Evolutionary conservation across 78 protist genomes (phyloP), one percentile per base, ranked within the genome.

Genomic region (Dictyostelium firmibasis): DNA sequence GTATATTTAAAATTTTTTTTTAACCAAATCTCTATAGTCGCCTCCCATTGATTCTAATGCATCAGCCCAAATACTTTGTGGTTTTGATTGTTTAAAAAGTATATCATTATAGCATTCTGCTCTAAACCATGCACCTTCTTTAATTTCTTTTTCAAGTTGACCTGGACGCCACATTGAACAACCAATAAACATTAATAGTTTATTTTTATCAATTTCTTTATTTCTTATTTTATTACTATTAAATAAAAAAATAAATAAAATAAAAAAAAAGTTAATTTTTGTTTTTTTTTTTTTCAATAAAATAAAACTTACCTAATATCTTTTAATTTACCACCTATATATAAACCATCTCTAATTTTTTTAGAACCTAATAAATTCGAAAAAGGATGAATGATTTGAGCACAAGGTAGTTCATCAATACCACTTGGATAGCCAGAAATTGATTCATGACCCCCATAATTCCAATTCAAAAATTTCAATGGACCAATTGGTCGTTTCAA

Each of bases 11-110:
- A 67, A 67, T 25, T 67, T 11, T 5, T 33, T 27, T 67, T 86
- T 86, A 43, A 78, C 74, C 44, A 87, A 78, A 64, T 87, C 85
- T 8, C 93, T 36, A 44, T 87, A 78, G 20, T 87, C 93, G 16
- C 93, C 93, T 44, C 93, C 93, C 85, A 87, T 87, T 16, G 93
- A 87, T 64, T 87, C 29, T 16, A 89, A 81, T 20, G 87, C 87
- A 5, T 89, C 94, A 31, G 57, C 27, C 94, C 94, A 89, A 20
- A 81, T 33, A 3, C 1, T 70, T 8, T 81, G 67, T 29, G 82
- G 77, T 50, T 89, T 89, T 9, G n/a, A 77, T 5, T 36, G n/a
- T 50, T 76, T 50, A 25, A 89, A 25, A 13, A 89, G 31, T 33
- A 41, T 29, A 8, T 89, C 81, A 14, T 64, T 89, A 18, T 50